phyloP scores from a whole-genome alignment of 139 green algal species.

The Monoraphidium neglectum region DNA sequence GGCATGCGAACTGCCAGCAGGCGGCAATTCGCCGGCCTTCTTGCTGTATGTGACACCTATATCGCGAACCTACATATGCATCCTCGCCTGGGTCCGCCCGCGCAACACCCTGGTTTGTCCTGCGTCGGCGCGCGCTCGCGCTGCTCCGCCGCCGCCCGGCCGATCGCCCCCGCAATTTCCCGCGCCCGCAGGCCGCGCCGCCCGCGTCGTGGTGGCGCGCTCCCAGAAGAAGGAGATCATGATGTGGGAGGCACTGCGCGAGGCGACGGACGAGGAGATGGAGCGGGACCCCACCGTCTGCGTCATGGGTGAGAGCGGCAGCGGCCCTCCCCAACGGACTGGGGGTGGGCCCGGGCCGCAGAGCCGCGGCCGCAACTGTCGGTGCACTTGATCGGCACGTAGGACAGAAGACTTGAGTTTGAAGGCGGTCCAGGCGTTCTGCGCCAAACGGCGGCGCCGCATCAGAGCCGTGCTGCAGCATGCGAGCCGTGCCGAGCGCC shows the following conservation, averaged over 20 bases:
- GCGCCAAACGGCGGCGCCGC: no score
- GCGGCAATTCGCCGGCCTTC: no score
- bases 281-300: slow-evolving; percentile 89
- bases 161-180: neutral
- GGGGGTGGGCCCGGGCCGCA: no score
- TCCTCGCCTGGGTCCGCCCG: neutral
- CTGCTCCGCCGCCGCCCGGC: neutral
- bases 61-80: slow-evolving; percentile 1
- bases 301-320: slow-evolving; percentile 73
- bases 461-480: no score
- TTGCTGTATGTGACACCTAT: slow-evolving; percentile 2
- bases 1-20: no score
- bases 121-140: neutral
- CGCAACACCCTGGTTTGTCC: slow-evolving; percentile 9
- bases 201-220: neutral
- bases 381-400: no score
- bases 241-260: slow-evolving; percentile 88
- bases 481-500: no score
- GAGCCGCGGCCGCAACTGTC: no score
- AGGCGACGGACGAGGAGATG: slow-evolving; percentile 95
- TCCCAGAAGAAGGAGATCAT: slow-evolving; percentile 35
- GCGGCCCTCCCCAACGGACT: no score
- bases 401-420: no score
- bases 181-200: slow-evolving; percentile 9
- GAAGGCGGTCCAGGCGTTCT: no score